Evolutionary conservation across 805 yeast species (phyloP), one percentile per base, ranked within the genome.

Genomic region (Schwanniomyces yamadae): DNA sequence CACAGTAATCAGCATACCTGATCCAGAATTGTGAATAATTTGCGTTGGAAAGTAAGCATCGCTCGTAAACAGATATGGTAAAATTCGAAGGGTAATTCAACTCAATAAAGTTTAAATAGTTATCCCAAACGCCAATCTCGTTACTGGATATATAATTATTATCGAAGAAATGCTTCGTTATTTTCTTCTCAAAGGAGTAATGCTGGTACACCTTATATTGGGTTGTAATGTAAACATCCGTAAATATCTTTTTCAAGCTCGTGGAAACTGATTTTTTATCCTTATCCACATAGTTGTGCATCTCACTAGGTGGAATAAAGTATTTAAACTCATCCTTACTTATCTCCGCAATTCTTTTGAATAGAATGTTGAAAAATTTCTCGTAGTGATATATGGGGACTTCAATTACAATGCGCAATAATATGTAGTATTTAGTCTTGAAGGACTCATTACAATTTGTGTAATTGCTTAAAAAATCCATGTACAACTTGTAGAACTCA

Each of bases 121-220:
- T 54, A 35, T 70, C 75, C 79, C 95, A 83, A 8, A 61, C 64
- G 13, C 70, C 73, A 14, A 82, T 49, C 45, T 83, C 84, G 33
- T 75, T 71, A 15, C 49, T 51, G 3, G 66, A 52, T 8, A 63
- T 38, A 6, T 52, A 41, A 10, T 57, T 49, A 1, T 69, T 63
- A 18, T 58, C 60, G 44, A 52, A 73, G 42, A 59, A 71, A 6
- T 68, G 69, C 7, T 56, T 41, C 5, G 52, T 44, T 5, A 78
- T 46, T 1, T 54, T 50, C 39, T 66, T 65, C 41, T 81, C 87
- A 53, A 52, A 80, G 6, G 59, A 54, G 51, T 66, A 79, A 9
- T 76, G 36, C 39, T 75, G 77, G 53, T 59, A 77, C 1, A 68
- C 64, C 30, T 71, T 67, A 45, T 62, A 76, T 46, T 80, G 86